A percentile compares a stretch with the other conserved stretches of the same genome.
Conservation (phyloP, 441 rosid genomes). For the Populus hybrid region DNA sequence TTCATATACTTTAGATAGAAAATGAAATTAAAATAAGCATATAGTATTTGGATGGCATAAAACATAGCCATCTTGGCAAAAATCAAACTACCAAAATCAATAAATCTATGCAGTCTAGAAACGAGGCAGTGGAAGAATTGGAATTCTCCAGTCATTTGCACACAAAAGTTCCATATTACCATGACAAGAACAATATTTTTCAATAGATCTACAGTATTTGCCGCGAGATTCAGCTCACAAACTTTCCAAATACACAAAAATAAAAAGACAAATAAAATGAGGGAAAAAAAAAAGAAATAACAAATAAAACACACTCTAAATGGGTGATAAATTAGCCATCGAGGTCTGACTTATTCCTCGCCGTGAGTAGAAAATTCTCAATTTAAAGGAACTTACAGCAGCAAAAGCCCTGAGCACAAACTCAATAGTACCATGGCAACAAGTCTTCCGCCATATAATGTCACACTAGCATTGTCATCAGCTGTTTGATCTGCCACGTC, state of each 20-base stretch:
- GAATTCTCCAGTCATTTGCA: background rate
- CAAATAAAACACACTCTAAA: background rate
- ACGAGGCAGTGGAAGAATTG: too few relatives aligned
- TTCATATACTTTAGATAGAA: too few relatives aligned
- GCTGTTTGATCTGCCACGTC: constrained; percentile 38
- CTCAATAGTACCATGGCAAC: constrained; percentile 34
- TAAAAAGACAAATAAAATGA: background rate
- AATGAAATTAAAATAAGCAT: too few relatives aligned
- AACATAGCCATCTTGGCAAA: too few relatives aligned
- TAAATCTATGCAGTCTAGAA: too few relatives aligned
- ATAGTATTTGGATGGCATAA: too few relatives aligned
- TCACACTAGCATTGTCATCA: constrained; percentile 44
- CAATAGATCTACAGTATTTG: constrained; percentile 19
- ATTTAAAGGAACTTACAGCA: constrained; percentile 35
- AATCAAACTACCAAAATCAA: too few relatives aligned
- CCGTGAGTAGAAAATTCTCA: constrained; percentile 12
- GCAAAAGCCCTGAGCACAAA: constrained; percentile 44
- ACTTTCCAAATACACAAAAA: background rate
- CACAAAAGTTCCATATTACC: constrained; percentile 2
- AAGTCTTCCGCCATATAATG: constrained; percentile 33
- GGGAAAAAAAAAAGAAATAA: background rate
- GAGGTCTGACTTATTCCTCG: constrained; percentile 25
- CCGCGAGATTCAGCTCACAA: constrained; percentile 12
- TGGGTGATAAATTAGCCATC: background rate
- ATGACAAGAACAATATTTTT: constrained; percentile 4